Percentiles rank a stretch among this genome's conserved stretches.
These are phyloP conservation scores for Trametes coccinea DNA, from an alignment of 768 basidiomycete genomes.

Conservation along the genomic window DNA sequence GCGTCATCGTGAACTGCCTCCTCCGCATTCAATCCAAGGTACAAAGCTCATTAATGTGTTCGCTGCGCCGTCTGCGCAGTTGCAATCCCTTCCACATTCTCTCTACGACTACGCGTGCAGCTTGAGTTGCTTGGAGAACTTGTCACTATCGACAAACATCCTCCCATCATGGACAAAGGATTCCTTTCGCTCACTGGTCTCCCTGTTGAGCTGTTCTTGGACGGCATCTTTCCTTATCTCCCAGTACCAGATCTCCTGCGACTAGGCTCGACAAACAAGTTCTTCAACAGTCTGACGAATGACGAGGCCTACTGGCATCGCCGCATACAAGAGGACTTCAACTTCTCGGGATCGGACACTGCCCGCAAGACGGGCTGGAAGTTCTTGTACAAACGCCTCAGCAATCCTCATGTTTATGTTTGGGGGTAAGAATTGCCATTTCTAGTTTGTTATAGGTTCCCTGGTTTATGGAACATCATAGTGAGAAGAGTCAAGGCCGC, in stretches of 20 bases:
- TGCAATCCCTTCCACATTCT: no score
- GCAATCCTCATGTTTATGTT: conserved; percentile 50
- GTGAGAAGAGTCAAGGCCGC: conserved; percentile 62
- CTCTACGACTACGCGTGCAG: no score
- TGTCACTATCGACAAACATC: background rate
- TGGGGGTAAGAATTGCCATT: conserved; percentile 54
- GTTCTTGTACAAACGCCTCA: conserved; percentile 72
- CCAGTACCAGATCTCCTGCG: conserved; percentile 54
- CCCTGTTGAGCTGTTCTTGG: conserved; percentile 77
- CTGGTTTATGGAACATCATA: conserved; percentile 29
- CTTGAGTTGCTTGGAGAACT: no score
- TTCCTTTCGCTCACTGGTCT: conserved; percentile 46
- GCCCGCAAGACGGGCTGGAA: conserved; percentile 81
- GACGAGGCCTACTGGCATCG: conserved; percentile 84
- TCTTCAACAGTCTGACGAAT: conserved; percentile 57
- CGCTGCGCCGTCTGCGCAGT: no score
- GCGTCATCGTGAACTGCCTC: background rate
- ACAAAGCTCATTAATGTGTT: no score
- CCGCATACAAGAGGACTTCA: conserved; percentile 68
- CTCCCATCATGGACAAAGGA: background rate
- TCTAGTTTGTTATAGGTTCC: background rate
- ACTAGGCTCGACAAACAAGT: conserved; percentile 62
- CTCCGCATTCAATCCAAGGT: no score
- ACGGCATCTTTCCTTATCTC: conserved; percentile 65
- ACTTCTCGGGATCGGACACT: conserved; percentile 70